phyloP scores from a whole-genome alignment of 2,329 filamentous ascomycete species.

The Colletotrichum sp. region DNA sequence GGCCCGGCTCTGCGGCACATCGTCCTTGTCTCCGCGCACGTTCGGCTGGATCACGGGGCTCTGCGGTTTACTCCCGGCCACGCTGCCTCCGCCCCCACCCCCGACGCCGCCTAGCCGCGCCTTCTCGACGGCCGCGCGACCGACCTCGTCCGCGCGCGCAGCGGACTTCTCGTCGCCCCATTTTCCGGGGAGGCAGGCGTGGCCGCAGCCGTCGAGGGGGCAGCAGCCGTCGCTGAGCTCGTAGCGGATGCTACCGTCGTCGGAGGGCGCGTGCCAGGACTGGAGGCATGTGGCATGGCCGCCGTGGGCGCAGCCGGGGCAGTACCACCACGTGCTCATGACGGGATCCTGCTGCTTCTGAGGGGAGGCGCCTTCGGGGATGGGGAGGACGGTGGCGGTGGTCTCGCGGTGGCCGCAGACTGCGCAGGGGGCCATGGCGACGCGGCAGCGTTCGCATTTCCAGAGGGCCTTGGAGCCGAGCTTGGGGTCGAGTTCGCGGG shows the following conservation, averaged over 20 bases:
- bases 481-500: conserved; percentile 56
- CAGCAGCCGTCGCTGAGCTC: conserved; percentile 60
- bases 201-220: conserved; percentile 68
- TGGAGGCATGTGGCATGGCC: conserved; percentile 66
- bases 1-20: conserved; percentile 63
- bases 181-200: conserved; percentile 64
- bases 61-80: conserved; percentile 30
- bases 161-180: conserved; percentile 56
- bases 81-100: conserved; percentile 3
- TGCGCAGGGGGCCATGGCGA: conserved; percentile 60
- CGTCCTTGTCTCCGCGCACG: conserved; percentile 55
- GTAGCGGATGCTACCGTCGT: conserved; percentile 21
- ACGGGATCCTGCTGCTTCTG: conserved; percentile 26
- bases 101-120: conserved; percentile 28
- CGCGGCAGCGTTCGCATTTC: conserved; percentile 61
- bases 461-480: conserved; percentile 52
- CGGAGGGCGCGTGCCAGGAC: conserved; percentile 57
- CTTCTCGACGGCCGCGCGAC: conserved; percentile 50
- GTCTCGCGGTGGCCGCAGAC: conserved; percentile 61
- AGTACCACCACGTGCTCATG: conserved; percentile 65
- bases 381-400: conserved; percentile 38
- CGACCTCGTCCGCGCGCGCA: conserved; percentile 56
- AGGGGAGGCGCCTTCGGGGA: not conserved
- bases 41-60: conserved; percentile 11
- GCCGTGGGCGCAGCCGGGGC: conserved; percentile 66